Base-by-base conservation (phyloP, 345 rosid species). In the Linum usitatissimum region DNA sequence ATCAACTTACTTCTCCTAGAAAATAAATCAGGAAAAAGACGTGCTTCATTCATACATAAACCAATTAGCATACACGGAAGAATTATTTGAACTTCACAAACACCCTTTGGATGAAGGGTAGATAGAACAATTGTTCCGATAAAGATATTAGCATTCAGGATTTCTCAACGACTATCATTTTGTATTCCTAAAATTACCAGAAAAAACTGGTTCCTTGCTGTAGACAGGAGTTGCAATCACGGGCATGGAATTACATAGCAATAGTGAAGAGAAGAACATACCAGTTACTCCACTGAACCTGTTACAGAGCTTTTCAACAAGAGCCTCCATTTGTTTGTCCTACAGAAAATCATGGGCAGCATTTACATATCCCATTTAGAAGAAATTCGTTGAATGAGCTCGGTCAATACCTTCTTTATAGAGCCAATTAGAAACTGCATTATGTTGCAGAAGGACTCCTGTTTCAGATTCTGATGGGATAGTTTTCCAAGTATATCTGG, bases 291-390 rank as follows among this genome's bases (percentile, higher is more conserved):
- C 99, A 60, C 80, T 74, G 73, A 93, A 87, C 80, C 99, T 81
- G 68, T 93, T 85, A 88, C 99, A 93, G 58, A 90, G 99, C 77
- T 93, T 93, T 77, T 87, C 99, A 71, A 93, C 95, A 66, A 93
- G 91, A 66, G 96, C 77, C 64, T 93, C 99, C 97, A 93, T 90
- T 75, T 93, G 99, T 77, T 83, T 93, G 70, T 93, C 99, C 97
- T 93, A 76, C 62, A 73, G 45, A 48, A 75, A 48, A 53, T 63
- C 62, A 38, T 49, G 21, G 59, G 68, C 42, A 64, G 40, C 19
- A 62, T 21, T 53, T 30, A 15, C 62, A 14, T 4, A 57, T n/a
- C 30, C n/a, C 61, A 19, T 53, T 53, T 15, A 67, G 45, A 7
- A 67, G 56, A 57, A 7, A 39, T 5, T 34, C 39, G 64, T 59